Base-by-base conservation (phyloP, 2,329 filamentous ascomycete species). In the Aureobasidium zeae region DNA sequence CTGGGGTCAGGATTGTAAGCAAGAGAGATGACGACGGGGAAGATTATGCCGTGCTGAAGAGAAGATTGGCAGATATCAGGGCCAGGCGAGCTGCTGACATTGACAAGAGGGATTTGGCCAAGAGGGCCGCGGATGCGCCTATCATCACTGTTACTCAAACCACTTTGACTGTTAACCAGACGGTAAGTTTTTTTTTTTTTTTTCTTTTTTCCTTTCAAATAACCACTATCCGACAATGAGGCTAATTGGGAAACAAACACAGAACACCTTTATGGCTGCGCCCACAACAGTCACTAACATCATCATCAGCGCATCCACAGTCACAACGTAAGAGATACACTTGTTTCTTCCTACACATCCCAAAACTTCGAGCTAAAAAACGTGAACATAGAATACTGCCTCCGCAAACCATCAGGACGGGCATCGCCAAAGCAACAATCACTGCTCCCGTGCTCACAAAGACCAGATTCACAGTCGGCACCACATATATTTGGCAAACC, bases 361-460 rank as follows among this genome's bases (percentile, higher is more conserved):
- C 5, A 25, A 8, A 9, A 5, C 13, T 30, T 30, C 2, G 5
- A 30, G 6, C 19, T 21, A 10, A 26, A 20, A 19, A 5, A 33
- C 29, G 20, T n/a, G 9, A 13, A 61, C 57, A 56, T 1, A 55
- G 52, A 2, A 62, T 56, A 1, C 48, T 63, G 1, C 60, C 62
- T 3, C 58, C 62, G 13, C 49, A 52, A 3, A 66, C 63, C 0
- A 51, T 65, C 8, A 56, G 56, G 33, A 59, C 55, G 4, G 63
- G 63, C 8, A 47, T 56, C 12, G 56, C 53, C 12, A 62, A 57
- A 1, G 45, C 49, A 2, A 63, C 58, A 0, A 54, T 57, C 8
- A 65, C 63, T 1, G 54, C 60, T 2, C 60, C 63, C 5, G 60
- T 60, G 2, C 55, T 55, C 1, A 64, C 60, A 0, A 61, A 60